Evolutionary conservation across 768 basidiomycete species (phyloP).

Genomic region (Xerocomus potaroensis): DNA sequence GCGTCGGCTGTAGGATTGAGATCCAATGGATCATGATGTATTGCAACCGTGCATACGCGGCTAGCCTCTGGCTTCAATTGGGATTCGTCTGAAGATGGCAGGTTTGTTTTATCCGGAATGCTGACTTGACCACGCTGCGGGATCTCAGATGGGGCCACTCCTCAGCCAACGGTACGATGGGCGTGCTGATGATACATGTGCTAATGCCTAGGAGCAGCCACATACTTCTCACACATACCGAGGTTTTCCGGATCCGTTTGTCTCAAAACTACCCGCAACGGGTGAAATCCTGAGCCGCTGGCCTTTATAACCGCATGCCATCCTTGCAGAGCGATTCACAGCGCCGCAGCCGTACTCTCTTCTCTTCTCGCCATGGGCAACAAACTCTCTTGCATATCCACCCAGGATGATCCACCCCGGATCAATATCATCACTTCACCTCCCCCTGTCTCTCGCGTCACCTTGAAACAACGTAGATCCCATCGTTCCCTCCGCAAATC

Average conservation of each 20-base stretch:
- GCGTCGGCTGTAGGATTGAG: no score
- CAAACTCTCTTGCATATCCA: conserved; percentile 21
- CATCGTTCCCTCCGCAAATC: conserved; percentile 32
- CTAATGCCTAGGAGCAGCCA: not conserved
- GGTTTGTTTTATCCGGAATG: no score
- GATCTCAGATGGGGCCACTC: no score
- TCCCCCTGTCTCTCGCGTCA: conserved; percentile 31
- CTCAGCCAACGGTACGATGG: no score
- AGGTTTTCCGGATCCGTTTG: not conserved
- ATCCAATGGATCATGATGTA: not conserved
- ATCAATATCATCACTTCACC: conserved; percentile 7
- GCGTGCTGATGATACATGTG: no score
- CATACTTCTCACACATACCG: not conserved
- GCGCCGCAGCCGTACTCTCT: no score
- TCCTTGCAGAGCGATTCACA: not conserved
- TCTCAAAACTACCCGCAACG: no score
- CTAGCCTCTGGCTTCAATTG: no score
- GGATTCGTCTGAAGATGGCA: no score
- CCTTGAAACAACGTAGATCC: conserved; percentile 37
- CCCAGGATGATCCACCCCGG: conserved; percentile 3
- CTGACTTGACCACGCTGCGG: no score
- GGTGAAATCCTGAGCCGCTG: not conserved
- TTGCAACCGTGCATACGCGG: no score
- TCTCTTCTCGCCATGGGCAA: conserved; percentile 27
- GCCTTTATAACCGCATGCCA: conserved; percentile 15